phyloP scores from a whole-genome alignment of 2,329 filamentous ascomycete genomes.

The Dactylellina cionopaga region DNA sequence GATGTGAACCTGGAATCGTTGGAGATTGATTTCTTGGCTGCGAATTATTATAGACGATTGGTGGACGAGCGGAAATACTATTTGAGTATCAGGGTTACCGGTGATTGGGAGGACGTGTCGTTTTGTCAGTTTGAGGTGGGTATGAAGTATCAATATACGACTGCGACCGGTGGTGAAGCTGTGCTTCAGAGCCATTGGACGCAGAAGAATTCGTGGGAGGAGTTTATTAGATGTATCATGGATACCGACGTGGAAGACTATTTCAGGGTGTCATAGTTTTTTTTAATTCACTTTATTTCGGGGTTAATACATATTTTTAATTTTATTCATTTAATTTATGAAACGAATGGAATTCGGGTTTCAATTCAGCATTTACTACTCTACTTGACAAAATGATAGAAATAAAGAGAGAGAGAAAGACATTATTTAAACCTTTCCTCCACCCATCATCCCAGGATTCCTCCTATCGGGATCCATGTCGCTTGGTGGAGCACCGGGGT shows the following conservation, averaged over 20 bases:
- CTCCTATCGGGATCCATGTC: background rate
- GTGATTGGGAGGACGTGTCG: slow-evolving; percentile 19
- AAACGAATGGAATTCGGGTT: too few relatives aligned
- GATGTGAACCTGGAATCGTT: slow-evolving; percentile 8
- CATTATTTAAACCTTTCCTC: too few relatives aligned
- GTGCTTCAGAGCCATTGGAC: slow-evolving; percentile 22
- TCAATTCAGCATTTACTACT: too few relatives aligned
- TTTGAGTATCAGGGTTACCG: slow-evolving; percentile 16
- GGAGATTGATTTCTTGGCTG: slow-evolving; percentile 17
- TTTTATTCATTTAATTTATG: background rate
- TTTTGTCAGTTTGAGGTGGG: slow-evolving; percentile 40
- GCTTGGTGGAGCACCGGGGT: background rate
- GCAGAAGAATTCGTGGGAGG: slow-evolving; percentile 26
- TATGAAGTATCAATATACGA: slow-evolving; percentile 23
- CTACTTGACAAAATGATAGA: too few relatives aligned
- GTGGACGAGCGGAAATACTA: slow-evolving; percentile 28
- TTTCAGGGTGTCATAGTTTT: slow-evolving; percentile 1
- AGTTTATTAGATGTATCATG: slow-evolving; percentile 20
- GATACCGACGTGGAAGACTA: slow-evolving; percentile 16
- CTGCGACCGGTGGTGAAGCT: background rate
- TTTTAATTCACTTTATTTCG: background rate
- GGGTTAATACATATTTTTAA: background rate
- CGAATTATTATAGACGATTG: background rate
- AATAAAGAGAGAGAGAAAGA: too few relatives aligned
- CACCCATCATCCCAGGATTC: too few relatives aligned